These are phyloP conservation scores for Lactarius tabidus DNA, from an alignment of 768 basidiomycete genomes.

Conservation along the genomic window DNA sequence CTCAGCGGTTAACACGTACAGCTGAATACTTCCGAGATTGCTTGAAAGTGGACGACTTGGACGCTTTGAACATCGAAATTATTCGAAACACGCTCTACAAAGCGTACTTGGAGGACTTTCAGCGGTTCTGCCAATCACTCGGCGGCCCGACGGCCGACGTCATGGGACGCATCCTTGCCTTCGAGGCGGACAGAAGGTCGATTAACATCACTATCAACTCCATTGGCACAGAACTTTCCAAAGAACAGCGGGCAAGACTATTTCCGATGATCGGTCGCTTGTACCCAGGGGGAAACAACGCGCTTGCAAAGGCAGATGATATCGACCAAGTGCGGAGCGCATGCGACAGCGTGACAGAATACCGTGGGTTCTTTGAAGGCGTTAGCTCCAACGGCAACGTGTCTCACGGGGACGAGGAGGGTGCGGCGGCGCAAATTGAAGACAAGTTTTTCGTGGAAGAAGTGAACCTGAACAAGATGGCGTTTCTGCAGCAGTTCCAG, in stretches of 20 bases:
- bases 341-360: constrained; percentile 86
- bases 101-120: constrained; percentile 97
- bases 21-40: constrained; percentile 98
- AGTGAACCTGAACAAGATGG: constrained; percentile 89
- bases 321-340: constrained; percentile 86
- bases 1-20: constrained; percentile 26
- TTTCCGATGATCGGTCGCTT: constrained; percentile 93
- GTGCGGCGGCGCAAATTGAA: constrained; percentile 68
- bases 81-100: constrained; percentile 99
- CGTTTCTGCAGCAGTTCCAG: constrained; percentile 97
- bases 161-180: constrained; percentile 88
- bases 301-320: constrained; percentile 90
- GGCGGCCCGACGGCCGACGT: constrained; percentile 85
- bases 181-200: constrained; percentile 95
- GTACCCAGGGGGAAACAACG: constrained; percentile 94
- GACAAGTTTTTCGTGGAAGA: constrained; percentile 94
- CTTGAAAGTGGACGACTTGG: constrained; percentile 90
- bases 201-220: constrained; percentile 99
- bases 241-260: constrained; percentile 90
- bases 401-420: constrained; percentile 33
- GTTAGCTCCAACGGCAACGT: constrained; percentile 34
- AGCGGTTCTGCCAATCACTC: constrained; percentile 73
- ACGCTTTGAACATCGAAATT: constrained; percentile 99
- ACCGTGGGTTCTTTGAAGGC: constrained; percentile 84
- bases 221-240: constrained; percentile 90